Conservation (phyloP, 164 flowering plant species). For the Magnolia kwangsiensis region DNA sequence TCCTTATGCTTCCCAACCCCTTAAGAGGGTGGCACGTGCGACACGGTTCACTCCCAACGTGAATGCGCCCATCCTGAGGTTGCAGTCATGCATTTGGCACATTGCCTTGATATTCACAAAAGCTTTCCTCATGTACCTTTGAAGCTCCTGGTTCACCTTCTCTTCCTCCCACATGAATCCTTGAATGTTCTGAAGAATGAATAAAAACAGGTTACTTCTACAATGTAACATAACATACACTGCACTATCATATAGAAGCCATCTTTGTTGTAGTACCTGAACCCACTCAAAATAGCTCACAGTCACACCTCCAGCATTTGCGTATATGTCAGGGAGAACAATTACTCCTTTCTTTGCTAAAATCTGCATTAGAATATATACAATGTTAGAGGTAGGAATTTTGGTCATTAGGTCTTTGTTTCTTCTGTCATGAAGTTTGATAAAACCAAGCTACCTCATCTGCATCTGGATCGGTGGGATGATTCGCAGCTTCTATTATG, state of each 20-base stretch:
- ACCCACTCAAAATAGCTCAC: constrained; percentile 64
- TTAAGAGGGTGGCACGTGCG: constrained; percentile 69
- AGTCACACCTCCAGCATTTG: constrained; percentile 71
- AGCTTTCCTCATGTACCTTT: constrained; percentile 71
- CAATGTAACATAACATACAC: not conserved
- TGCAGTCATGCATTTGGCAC: constrained; percentile 73
- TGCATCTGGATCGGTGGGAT: constrained; percentile 83
- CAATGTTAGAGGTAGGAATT: not conserved
- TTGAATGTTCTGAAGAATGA: constrained; percentile 70
- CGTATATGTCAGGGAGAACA: constrained; percentile 74
- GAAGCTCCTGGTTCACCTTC: constrained; percentile 68
- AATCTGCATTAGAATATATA: constrained; percentile 26
- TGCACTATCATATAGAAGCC: not conserved
- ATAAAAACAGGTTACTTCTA: not conserved
- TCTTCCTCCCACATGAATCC: constrained; percentile 98
- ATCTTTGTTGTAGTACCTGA: constrained; percentile 30
- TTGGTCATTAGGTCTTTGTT: not conserved
- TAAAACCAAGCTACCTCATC: constrained; percentile 50
- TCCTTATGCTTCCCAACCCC: constrained; percentile 88
- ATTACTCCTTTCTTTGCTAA: constrained; percentile 59
- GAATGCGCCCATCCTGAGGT: constrained; percentile 94
- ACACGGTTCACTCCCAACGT: constrained; percentile 84
- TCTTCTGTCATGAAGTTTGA: not conserved
- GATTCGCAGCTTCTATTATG: constrained; percentile 78
- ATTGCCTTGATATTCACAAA: constrained; percentile 63